Conservation (phyloP, 495 filamentous ascomycete species). For the Daldinia grandis region DNA sequence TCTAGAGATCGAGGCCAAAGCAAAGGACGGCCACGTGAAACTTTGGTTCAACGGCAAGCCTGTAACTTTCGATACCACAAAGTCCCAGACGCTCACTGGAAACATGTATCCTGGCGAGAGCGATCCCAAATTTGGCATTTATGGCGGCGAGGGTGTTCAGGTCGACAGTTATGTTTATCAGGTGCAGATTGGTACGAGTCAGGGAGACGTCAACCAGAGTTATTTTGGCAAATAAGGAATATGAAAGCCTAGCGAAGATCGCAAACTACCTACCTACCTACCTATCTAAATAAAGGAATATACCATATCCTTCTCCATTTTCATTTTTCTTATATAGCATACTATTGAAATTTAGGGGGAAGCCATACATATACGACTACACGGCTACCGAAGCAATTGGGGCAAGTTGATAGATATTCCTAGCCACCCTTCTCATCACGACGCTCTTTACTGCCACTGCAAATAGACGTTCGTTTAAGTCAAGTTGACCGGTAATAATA, state of each 20-base stretch:
- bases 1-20: slow-evolving; percentile 29
- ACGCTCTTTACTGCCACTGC: neutral
- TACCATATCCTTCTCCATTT: neutral
- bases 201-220: slow-evolving; percentile 26
- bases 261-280: too few relatives aligned
- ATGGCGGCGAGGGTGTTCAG: slow-evolving; percentile 23
- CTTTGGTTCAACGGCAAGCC: slow-evolving; percentile 37
- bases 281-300: too few relatives aligned
- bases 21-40: slow-evolving; percentile 22
- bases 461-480: neutral
- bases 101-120: slow-evolving; percentile 30
- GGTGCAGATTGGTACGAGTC: slow-evolving; percentile 30
- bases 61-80: slow-evolving; percentile 25
- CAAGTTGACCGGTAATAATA: neutral
- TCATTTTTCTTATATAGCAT: too few relatives aligned
- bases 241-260: neutral
- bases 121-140: slow-evolving; percentile 36
- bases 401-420: neutral
- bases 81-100: slow-evolving; percentile 26
- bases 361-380: too few relatives aligned
- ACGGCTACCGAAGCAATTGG: neutral
- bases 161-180: slow-evolving; percentile 37
- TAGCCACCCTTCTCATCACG: neutral
- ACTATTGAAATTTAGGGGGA: too few relatives aligned
- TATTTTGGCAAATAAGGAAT: slow-evolving; percentile 25